A percentile compares a stretch with the other conserved stretches of the same genome.
phyloP scores from a whole-genome alignment of 2,329 filamentous ascomycete species.

The Bipolaris victoriae region DNA sequence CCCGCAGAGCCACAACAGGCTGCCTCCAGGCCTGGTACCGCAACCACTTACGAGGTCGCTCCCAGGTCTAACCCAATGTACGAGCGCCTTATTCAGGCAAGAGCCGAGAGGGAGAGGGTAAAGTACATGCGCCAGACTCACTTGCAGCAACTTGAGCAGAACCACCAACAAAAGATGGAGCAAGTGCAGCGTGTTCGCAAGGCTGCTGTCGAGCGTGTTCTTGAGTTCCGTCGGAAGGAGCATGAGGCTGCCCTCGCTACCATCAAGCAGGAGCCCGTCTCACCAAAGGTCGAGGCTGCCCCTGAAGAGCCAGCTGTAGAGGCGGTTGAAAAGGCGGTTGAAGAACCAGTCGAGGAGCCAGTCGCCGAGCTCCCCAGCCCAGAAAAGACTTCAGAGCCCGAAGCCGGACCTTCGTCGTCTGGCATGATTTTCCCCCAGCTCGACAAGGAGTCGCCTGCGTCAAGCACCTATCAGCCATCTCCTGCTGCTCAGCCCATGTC shows the following conservation, averaged over 20 bases:
- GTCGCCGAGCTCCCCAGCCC: slow-evolving; percentile 44
- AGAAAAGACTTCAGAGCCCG: slow-evolving; percentile 33
- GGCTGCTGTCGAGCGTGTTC: slow-evolving; percentile 43
- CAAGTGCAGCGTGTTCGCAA: slow-evolving; percentile 44
- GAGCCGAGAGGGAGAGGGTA: slow-evolving; percentile 34
- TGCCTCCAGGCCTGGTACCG: slow-evolving; percentile 15
- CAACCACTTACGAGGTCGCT: slow-evolving; percentile 17
- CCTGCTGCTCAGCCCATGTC: slow-evolving; percentile 38
- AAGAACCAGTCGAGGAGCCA: slow-evolving; percentile 8
- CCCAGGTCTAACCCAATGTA: slow-evolving; percentile 27
- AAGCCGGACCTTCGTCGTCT: slow-evolving; percentile 35
- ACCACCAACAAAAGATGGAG: slow-evolving; percentile 36
- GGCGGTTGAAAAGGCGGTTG: slow-evolving; percentile 2
- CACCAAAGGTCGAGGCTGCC: slow-evolving; percentile 24
- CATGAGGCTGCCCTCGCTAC: slow-evolving; percentile 37
- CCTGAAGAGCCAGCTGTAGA: slow-evolving; percentile 7
- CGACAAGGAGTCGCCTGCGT: slow-evolving; percentile 86
- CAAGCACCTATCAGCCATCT: slow-evolving; percentile 74
- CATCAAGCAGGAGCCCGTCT: slow-evolving; percentile 36
- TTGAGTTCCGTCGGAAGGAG: slow-evolving; percentile 42
- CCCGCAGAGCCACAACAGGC: neutral
- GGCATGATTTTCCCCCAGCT: slow-evolving; percentile 97
- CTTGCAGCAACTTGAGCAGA: slow-evolving; percentile 29
- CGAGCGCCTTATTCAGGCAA: slow-evolving; percentile 35
- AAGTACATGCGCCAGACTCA: slow-evolving; percentile 27